Evolutionary conservation across 2,329 filamentous ascomycete species (phyloP).

Genomic region (Fulvia fulva): DNA sequence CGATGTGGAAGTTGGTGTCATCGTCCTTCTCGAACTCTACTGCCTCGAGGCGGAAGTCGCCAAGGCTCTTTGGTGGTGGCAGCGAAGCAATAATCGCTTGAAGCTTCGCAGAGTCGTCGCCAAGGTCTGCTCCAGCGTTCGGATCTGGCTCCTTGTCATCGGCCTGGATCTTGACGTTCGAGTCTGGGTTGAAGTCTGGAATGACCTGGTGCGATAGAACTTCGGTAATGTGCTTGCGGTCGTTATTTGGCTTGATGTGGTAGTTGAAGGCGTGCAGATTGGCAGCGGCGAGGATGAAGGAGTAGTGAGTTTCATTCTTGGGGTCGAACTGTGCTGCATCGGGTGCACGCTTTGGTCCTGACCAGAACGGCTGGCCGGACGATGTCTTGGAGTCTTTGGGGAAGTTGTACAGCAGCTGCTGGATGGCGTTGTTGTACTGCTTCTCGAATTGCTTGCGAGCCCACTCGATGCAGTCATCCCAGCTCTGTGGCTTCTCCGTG

Average conservation of each 20-base stretch:
- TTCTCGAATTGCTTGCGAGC: slow-evolving; percentile 90
- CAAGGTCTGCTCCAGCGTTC: slow-evolving; percentile 56
- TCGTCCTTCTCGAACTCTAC: slow-evolving; percentile 99
- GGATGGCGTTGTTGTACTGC: slow-evolving; percentile 94
- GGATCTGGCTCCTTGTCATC: slow-evolving; percentile 94
- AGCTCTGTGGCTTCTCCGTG: slow-evolving; percentile 83
- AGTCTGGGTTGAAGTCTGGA: slow-evolving; percentile 86
- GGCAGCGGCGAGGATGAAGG: slow-evolving; percentile 81
- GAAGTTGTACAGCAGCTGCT: slow-evolving; percentile 94
- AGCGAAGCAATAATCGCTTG: slow-evolving; percentile 67
- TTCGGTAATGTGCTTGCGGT: slow-evolving; percentile 66
- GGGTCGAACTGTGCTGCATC: slow-evolving; percentile 85
- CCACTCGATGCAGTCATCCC: slow-evolving; percentile 97
- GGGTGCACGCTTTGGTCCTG: slow-evolving; percentile 93
- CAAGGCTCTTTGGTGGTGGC: slow-evolving; percentile 73
- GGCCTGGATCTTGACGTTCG: slow-evolving; percentile 92
- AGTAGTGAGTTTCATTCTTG: slow-evolving; percentile 78
- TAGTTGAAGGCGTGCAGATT: slow-evolving; percentile 98
- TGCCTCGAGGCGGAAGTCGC: slow-evolving; percentile 82
- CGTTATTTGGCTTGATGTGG: slow-evolving; percentile 70
- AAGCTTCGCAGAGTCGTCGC: slow-evolving; percentile 72
- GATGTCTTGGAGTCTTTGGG: slow-evolving; percentile 90
- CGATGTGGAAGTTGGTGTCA: slow-evolving; percentile 95
- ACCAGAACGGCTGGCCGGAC: slow-evolving; percentile 91
- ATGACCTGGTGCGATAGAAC: slow-evolving; percentile 91